Percentiles rank a stretch among this genome's conserved stretches.
These are phyloP conservation scores for Sporodiniella umbellata DNA, from an alignment of 371 early-diverging fungal genomes.

Conservation along the genomic window DNA sequence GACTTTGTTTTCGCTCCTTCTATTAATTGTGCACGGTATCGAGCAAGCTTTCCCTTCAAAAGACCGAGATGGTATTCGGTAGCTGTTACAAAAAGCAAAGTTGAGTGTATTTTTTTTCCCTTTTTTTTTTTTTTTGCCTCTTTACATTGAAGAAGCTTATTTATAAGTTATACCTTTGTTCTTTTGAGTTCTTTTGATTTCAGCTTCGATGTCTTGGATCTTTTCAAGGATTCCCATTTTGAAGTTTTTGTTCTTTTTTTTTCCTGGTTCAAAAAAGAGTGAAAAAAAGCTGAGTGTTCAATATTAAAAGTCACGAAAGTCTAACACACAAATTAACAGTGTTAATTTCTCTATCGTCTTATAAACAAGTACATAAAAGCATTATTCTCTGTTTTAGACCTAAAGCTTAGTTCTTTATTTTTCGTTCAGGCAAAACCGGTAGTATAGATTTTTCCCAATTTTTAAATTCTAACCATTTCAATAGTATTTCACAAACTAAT, in stretches of 20 bases:
- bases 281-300: background rate
- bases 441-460: conserved; percentile 76
- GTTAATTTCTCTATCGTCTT: too few species aligned
- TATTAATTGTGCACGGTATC: conserved; percentile 91
- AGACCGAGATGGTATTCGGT: conserved; percentile 98
- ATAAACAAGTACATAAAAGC: too few species aligned
- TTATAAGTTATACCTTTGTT: conserved; percentile 65
- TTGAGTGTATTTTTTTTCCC: background rate
- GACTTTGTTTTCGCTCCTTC: conserved; percentile 82
- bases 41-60: conserved; percentile 95
- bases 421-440: conserved; percentile 78
- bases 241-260: too few species aligned
- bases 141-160: too few species aligned
- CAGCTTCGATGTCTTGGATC: conserved; percentile 82
- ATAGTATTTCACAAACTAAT: conserved; percentile 74
- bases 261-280: background rate
- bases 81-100: too few species aligned
- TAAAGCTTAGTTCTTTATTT: conserved; percentile 27
- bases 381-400: too few species aligned
- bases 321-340: too few species aligned
- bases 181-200: conserved; percentile 90
- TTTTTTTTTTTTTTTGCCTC: background rate
- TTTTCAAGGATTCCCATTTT: conserved; percentile 93
- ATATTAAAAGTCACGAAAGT: background rate
- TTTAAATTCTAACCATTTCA: conserved; percentile 50